Percentiles rank a stretch among this genome's conserved stretches.
Evolutionary conservation across 768 basidiomycete species (phyloP).

Genomic region (Rhodotorula graminis): DNA sequence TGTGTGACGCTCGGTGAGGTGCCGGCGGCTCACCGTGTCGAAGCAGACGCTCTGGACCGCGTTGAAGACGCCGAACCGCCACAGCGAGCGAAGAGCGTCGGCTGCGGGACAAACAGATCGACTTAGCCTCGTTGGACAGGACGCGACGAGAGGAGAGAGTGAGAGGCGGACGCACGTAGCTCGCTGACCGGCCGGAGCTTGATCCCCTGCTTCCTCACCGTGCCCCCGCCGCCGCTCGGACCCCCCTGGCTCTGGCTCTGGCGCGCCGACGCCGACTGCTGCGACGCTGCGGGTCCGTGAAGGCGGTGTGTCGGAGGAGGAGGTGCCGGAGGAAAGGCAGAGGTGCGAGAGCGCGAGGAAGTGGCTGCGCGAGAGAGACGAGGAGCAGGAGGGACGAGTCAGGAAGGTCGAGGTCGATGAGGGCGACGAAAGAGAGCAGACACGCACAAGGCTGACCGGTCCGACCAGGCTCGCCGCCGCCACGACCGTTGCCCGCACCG

Average conservation of each 20-base stretch:
- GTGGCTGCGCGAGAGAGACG: background rate
- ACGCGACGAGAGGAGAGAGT: background rate
- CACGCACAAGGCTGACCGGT: no score
- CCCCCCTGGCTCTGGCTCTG: no score
- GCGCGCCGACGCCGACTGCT: no score
- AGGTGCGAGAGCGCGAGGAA: background rate
- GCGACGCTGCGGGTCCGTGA: background rate
- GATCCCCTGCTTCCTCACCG: background rate
- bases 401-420: background rate
- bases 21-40: constrained; percentile 56
- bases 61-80: constrained; percentile 88
- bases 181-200: constrained; percentile 24
- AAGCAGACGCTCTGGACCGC: constrained; percentile 81
- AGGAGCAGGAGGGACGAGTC: background rate
- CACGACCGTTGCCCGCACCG: no score
- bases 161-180: constrained; percentile 9
- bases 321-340: no score
- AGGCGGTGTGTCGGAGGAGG: background rate
- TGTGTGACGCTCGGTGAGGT: constrained; percentile 51
- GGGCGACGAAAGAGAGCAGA: no score
- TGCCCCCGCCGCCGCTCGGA: background rate
- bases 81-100: constrained; percentile 70
- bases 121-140: no score
- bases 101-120: no score
- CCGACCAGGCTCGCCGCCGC: no score